Evolutionary conservation across 441 rosid species (phyloP).

Genomic region (Brassica balearica): DNA sequence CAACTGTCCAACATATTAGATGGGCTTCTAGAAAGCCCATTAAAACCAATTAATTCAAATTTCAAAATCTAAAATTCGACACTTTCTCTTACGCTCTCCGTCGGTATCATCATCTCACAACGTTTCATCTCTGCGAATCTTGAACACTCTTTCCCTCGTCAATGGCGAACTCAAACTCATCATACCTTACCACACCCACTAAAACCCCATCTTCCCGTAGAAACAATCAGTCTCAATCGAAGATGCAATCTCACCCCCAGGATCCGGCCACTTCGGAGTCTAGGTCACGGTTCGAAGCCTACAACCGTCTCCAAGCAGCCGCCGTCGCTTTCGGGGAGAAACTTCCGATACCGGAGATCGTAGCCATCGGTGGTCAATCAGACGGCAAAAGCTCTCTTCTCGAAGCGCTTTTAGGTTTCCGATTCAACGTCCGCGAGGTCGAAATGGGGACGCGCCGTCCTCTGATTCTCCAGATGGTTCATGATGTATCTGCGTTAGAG

Average conservation of each 20-base stretch:
- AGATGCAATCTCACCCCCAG: constrained; percentile 42
- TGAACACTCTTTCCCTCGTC: constrained; percentile 19
- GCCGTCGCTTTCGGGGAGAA: constrained; percentile 99
- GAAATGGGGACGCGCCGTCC: constrained; percentile 99
- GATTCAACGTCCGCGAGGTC: constrained; percentile 94
- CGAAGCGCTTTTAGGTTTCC: constrained; percentile 90
- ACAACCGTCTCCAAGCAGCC: constrained; percentile 89
- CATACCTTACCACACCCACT: constrained; percentile 60
- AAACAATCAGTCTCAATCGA: constrained; percentile 41
- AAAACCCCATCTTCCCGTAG: constrained; percentile 61
- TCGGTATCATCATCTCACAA: not conserved
- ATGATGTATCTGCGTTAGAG: constrained; percentile 78
- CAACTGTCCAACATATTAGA: not conserved
- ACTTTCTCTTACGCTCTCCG: not conserved
- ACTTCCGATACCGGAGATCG: constrained; percentile 96
- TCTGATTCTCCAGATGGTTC: constrained; percentile 93
- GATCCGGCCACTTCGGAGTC: constrained; percentile 36
- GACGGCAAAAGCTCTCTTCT: constrained; percentile 96
- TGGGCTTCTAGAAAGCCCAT: not conserved
- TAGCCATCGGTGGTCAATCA: constrained; percentile 94
- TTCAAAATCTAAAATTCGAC: not conserved
- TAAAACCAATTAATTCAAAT: not conserved
- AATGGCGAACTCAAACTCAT: constrained; percentile 65
- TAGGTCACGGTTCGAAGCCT: constrained; percentile 83
- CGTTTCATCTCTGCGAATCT: not conserved